Conservation (phyloP, 2,329 filamentous ascomycete species). For the Xylariales sp. region DNA sequence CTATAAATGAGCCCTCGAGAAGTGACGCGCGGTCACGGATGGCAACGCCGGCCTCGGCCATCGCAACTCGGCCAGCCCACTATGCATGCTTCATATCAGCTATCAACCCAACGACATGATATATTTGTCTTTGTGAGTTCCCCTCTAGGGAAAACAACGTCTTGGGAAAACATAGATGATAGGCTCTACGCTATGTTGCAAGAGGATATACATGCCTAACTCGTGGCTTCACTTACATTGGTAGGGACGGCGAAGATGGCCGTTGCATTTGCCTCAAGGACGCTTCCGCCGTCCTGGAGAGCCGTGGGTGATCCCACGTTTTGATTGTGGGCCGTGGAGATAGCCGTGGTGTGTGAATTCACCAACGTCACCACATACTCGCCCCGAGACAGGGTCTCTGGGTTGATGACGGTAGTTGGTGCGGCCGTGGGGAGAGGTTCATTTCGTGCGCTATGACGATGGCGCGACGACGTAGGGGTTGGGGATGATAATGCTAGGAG, state of each 20-base stretch:
- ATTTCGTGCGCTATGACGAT: neutral
- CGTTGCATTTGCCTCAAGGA: constrained; percentile 26
- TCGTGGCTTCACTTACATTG: constrained; percentile 34
- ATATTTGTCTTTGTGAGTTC: too few relatives aligned
- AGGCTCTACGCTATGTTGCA: neutral
- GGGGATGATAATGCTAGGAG: neutral
- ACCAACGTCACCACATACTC: constrained; percentile 40
- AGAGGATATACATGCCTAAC: neutral
- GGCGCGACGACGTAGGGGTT: neutral
- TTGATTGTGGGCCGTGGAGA: constrained; percentile 35
- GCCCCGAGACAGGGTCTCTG: neutral
- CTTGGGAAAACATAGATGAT: neutral
- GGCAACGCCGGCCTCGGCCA: constrained; percentile 36
- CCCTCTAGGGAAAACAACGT: neutral
- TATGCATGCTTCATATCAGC: constrained; percentile 28
- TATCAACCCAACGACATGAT: neutral
- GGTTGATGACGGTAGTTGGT: neutral
- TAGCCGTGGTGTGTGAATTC: constrained; percentile 42
- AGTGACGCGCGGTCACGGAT: constrained; percentile 37
- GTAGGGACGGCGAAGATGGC: constrained; percentile 38
- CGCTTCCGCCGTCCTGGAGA: constrained; percentile 17
- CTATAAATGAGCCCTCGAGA: constrained; percentile 41
- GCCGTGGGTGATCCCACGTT: constrained; percentile 32
- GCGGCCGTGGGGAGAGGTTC: neutral
- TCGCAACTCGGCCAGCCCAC: constrained; percentile 42